A percentile compares a stretch with the other conserved stretches of the same genome.
Conservation (phyloP, 768 basidiomycete species). For the Lyophyllum shimeji region DNA sequence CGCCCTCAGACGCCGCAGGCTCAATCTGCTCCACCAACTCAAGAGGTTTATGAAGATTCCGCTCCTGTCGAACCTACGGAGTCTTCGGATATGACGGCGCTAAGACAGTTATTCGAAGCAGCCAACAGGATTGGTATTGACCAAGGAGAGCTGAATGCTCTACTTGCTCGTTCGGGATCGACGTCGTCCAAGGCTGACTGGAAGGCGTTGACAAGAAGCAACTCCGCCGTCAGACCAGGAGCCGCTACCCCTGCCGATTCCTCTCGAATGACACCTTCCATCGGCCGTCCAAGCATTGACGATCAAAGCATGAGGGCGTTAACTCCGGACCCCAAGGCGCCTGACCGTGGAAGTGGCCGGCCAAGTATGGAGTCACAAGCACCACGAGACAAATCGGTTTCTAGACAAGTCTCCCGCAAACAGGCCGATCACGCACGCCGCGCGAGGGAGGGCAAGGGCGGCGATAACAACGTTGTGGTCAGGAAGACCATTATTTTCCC, state of each 20-base stretch:
- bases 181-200: conserved; percentile 55
- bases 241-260: conserved; percentile 28
- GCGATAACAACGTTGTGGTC: conserved; percentile 50
- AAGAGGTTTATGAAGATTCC: conserved; percentile 7
- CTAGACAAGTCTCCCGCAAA: conserved; percentile 37
- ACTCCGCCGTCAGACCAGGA: conserved; percentile 34
- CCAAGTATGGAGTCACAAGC: conserved; percentile 19
- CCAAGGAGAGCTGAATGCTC: conserved; percentile 65
- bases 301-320: conserved; percentile 12
- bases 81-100: conserved; percentile 29
- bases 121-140: conserved; percentile 76
- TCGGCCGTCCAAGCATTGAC: conserved; percentile 15
- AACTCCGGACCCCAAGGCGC: conserved; percentile 18
- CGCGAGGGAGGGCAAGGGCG: conserved; percentile 35
- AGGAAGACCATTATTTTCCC: conserved; percentile 80
- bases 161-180: conserved; percentile 72
- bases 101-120: conserved; percentile 75
- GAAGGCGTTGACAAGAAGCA: conserved; percentile 42
- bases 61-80: conserved; percentile 22
- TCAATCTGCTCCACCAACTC: conserved; percentile 15
- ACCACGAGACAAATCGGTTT: conserved; percentile 27
- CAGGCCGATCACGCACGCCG: conserved; percentile 37
- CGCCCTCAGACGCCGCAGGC: conserved; percentile 18
- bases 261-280: conserved; percentile 12
- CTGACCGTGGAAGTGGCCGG: conserved; percentile 21